Percentiles rank a stretch among this genome's conserved stretches.
Evolutionary conservation across 2,329 filamentous ascomycete genomes (phyloP).

Genomic region (Taxawa tesnikishii): DNA sequence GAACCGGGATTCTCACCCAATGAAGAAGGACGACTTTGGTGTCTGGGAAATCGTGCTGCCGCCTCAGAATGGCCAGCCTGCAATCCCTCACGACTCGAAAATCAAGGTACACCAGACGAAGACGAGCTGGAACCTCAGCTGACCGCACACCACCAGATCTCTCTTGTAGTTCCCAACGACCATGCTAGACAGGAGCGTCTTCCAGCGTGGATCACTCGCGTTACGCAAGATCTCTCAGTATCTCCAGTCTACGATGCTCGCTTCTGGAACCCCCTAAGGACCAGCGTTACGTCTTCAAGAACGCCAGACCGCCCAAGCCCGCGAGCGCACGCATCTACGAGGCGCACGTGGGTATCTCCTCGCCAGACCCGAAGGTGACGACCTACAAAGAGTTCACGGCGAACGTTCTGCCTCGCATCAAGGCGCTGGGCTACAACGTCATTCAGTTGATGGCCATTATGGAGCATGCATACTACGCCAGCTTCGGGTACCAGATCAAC

Average conservation of each 20-base stretch:
- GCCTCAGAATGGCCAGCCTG: conserved; percentile 58
- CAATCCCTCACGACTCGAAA: conserved; percentile 88
- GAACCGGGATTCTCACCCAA: conserved; percentile 70
- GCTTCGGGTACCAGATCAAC: conserved; percentile 97
- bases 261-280: conserved; percentile 87
- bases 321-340: conserved; percentile 86
- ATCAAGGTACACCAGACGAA: conserved; percentile 90
- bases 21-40: conserved; percentile 77
- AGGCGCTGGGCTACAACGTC: conserved; percentile 83
- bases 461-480: conserved; percentile 99
- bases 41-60: conserved; percentile 76
- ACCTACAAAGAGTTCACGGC: conserved; percentile 97
- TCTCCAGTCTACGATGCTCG: conserved; percentile 89
- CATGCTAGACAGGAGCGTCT: conserved; percentile 70
- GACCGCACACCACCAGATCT: conserved; percentile 18
- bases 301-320: conserved; percentile 71
- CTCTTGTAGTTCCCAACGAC: conserved; percentile 65
- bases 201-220: conserved; percentile 94
- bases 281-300: conserved; percentile 74
- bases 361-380: conserved; percentile 73
- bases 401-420: conserved; percentile 84
- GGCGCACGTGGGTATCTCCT: conserved; percentile 96
- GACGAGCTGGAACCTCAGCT: background rate
- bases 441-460: conserved; percentile 99
- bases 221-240: conserved; percentile 81